Conservation (phyloP, 208 protist genomes). For the Porcisia hertigi region DNA sequence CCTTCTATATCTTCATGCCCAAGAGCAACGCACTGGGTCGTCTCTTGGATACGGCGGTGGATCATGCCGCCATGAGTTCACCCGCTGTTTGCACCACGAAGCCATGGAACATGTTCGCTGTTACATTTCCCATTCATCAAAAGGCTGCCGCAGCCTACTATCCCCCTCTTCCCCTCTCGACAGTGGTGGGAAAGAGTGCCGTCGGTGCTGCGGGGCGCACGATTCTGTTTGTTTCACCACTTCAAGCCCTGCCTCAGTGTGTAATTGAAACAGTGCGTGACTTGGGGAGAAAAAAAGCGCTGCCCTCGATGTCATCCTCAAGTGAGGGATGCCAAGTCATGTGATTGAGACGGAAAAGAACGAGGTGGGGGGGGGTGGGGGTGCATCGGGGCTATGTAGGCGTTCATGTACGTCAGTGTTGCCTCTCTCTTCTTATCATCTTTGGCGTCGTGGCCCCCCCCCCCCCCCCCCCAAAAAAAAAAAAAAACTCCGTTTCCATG, state of each 20-base stretch:
- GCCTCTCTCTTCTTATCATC: constrained; percentile 7
- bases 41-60: constrained; percentile 64
- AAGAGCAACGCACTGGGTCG: constrained; percentile 60
- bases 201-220: constrained; percentile 17
- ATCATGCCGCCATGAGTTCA: constrained; percentile 46
- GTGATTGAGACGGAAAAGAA: not conserved
- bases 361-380: not conserved
- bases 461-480: too few species aligned
- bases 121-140: constrained; percentile 39
- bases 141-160: constrained; percentile 39
- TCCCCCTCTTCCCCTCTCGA: constrained; percentile 49
- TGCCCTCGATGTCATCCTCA: constrained; percentile 11
- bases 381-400: not conserved
- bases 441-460: not conserved
- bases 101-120: constrained; percentile 52
- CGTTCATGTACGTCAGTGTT: not conserved
- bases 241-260: constrained; percentile 29
- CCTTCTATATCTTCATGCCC: constrained; percentile 76
- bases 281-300: constrained; percentile 19
- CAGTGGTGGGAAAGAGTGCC: constrained; percentile 39
- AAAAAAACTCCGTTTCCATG: not conserved
- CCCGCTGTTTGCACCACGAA: constrained; percentile 30
- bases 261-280: constrained; percentile 33
- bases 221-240: constrained; percentile 36
- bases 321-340: constrained; percentile 16